Conservation (phyloP, 257 asterid genomes). For the Solanum sejunctum region DNA sequence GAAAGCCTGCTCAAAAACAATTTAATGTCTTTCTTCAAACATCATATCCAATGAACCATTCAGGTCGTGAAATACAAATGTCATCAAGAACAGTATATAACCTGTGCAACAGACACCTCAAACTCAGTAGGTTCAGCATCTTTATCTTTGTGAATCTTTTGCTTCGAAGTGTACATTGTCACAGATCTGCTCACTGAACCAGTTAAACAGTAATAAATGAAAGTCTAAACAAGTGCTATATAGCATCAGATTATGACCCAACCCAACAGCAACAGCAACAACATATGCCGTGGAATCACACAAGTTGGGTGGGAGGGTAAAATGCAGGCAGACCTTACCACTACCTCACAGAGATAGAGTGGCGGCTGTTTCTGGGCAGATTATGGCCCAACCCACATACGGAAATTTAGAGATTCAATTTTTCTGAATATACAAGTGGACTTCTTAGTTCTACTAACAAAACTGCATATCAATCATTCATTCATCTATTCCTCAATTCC, state of each 20-base stretch:
- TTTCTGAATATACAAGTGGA: neutral
- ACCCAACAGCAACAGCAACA: neutral
- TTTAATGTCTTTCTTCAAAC: neutral
- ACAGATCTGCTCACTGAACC: neutral
- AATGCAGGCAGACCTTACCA: too few relatives aligned
- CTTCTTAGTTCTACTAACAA: neutral
- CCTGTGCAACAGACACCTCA: constrained; percentile 15
- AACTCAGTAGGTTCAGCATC: constrained; percentile 14
- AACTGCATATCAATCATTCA: neutral
- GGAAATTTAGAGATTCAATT: neutral
- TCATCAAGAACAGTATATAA: neutral
- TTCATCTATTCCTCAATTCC: neutral
- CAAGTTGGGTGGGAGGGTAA: too few relatives aligned
- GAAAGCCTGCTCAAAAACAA: constrained; percentile 4
- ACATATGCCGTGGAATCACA: too few relatives aligned
- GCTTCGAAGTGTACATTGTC: constrained; percentile 4
- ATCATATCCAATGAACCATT: neutral
- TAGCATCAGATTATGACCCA: neutral
- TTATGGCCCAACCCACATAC: neutral
- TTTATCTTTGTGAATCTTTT: constrained; percentile 11
- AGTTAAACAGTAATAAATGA: neutral
- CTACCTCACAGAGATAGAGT: too few relatives aligned
- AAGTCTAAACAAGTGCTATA: neutral
- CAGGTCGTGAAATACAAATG: neutral
- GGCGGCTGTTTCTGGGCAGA: neutral